These are phyloP conservation scores for Populus davidiana DNA, from an alignment of 345 rosid genomes.

Conservation along the genomic window DNA sequence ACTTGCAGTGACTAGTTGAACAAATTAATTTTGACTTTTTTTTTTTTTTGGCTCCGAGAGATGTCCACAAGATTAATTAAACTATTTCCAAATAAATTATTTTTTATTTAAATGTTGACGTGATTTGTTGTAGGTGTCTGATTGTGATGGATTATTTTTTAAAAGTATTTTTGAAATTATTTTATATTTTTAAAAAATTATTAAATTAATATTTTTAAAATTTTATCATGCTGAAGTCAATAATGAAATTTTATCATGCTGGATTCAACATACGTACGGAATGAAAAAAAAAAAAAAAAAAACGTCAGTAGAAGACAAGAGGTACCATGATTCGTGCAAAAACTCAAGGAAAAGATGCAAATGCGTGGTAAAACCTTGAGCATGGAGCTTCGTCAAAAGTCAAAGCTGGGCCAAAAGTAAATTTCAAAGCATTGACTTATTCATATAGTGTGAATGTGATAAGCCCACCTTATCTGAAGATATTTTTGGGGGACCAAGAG, in stretches of 20 bases:
- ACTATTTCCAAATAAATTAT: neutral
- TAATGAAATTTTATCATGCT: no score
- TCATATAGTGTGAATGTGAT: neutral
- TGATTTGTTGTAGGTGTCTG: neutral
- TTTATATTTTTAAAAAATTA: no score
- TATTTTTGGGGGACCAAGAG: conserved; percentile 36
- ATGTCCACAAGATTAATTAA: neutral
- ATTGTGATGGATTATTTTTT: no score
- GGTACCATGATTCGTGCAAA: conserved; percentile 6
- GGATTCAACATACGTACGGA: neutral
- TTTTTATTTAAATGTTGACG: neutral
- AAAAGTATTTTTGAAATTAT: no score
- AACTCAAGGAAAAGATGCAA: neutral
- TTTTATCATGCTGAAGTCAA: no score
- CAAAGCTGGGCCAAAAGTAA: neutral
- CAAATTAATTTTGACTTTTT: neutral
- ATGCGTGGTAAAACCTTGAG: neutral
- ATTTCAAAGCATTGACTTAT: neutral
- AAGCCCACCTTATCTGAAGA: conserved; percentile 37
- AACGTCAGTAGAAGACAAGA: neutral
- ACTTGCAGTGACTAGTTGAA: neutral
- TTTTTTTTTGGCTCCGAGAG: neutral
- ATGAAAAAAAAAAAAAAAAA: neutral
- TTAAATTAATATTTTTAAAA: no score
- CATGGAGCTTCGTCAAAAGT: neutral